A percentile compares a stretch with the other conserved stretches of the same genome.
Evolutionary conservation across 2,329 filamentous ascomycete genomes (phyloP).

Genomic region (Neoascochyta sp.): DNA sequence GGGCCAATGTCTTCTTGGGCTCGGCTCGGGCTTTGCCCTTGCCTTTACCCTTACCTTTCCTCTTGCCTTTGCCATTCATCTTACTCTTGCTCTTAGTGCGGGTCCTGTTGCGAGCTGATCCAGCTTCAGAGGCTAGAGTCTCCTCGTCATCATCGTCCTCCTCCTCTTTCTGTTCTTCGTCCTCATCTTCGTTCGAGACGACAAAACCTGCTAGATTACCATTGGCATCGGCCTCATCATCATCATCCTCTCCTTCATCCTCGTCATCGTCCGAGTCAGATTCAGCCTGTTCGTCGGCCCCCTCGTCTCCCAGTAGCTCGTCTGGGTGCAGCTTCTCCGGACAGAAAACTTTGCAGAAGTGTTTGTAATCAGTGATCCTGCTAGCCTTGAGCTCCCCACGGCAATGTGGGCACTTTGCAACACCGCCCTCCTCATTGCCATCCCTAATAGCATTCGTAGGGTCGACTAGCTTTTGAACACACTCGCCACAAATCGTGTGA

Average conservation of each 20-base stretch:
- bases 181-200: conserved; percentile 47
- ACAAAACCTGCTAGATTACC: conserved; percentile 53
- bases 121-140: conserved; percentile 7
- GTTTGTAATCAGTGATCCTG: conserved; percentile 68
- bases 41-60: conserved; percentile 39
- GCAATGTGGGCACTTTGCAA: conserved; percentile 71
- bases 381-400: conserved; percentile 62
- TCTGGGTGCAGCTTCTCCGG: conserved; percentile 47
- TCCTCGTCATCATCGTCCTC: conserved; percentile 3
- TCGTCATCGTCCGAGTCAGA: conserved; percentile 38
- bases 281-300: conserved; percentile 30
- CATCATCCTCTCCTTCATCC: conserved; percentile 44
- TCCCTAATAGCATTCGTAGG: conserved; percentile 55
- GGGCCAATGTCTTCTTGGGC: conserved; percentile 52
- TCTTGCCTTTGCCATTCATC: conserved; percentile 29
- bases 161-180: conserved; percentile 10
- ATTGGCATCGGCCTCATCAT: conserved; percentile 37
- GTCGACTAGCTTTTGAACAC: conserved; percentile 66
- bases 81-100: conserved; percentile 19
- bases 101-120: conserved; percentile 27
- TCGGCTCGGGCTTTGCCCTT: conserved; percentile 42
- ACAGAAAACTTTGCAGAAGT: conserved; percentile 71
- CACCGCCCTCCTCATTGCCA: conserved; percentile 52
- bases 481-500: conserved; percentile 74
- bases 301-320: conserved; percentile 14